A percentile compares a stretch with the other conserved stretches of the same genome.
phyloP scores from a whole-genome alignment of 2,329 filamentous ascomycete genomes.

The Xylariaceae sp. region DNA sequence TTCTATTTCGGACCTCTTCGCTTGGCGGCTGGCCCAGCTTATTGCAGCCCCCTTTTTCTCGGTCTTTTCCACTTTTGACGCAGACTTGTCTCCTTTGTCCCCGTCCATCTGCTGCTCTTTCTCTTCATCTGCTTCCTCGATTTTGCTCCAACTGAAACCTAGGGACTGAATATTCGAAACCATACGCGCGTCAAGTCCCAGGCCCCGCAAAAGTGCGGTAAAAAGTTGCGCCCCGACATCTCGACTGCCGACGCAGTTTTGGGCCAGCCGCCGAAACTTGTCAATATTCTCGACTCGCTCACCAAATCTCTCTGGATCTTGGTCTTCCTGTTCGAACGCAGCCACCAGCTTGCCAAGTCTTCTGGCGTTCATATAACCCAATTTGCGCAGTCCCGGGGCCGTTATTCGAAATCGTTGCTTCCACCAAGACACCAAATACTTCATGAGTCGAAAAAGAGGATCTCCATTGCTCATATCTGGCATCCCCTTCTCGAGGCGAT shows the following conservation, averaged over 20 bases:
- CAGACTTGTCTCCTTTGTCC: conserved; percentile 20
- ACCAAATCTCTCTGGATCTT: conserved; percentile 72
- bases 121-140: conserved; percentile 74
- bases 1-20: conserved; percentile 36
- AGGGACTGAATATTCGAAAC: conserved; percentile 84
- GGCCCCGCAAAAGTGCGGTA: conserved; percentile 78
- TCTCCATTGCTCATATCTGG: conserved; percentile 85
- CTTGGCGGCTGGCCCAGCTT: conserved; percentile 35
- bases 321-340: conserved; percentile 68
- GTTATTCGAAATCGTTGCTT: conserved; percentile 81
- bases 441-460: conserved; percentile 78
- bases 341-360: conserved; percentile 76
- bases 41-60: conserved; percentile 30
- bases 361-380: conserved; percentile 83
- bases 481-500: conserved; percentile 71
- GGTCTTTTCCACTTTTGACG: conserved; percentile 48
- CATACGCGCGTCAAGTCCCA: conserved; percentile 84
- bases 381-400: conserved; percentile 83
- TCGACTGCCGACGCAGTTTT: conserved; percentile 77
- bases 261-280: conserved; percentile 73
- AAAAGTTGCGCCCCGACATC: conserved; percentile 92
- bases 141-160: conserved; percentile 90
- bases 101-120: conserved; percentile 42
- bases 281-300: conserved; percentile 73
- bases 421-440: conserved; percentile 84